Conservation (phyloP, 1,284 basidiomycete genomes). For the Ustilago curta region DNA sequence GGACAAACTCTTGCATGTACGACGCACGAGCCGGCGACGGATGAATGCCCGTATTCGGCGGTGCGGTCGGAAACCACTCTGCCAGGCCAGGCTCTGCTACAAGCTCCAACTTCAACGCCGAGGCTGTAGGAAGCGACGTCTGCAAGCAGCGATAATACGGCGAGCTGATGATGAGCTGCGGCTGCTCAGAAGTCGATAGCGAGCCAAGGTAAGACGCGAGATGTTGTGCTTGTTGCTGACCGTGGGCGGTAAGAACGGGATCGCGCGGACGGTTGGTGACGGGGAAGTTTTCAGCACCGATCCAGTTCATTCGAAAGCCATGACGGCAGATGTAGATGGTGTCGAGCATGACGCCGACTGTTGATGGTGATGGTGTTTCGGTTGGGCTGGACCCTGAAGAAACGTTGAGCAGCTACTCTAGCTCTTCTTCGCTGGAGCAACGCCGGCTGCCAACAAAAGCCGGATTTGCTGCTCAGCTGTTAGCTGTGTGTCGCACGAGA, state of each 20-base stretch:
- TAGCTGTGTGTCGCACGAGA: conserved; percentile 5
- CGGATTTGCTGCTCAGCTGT: background rate
- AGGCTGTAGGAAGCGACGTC: conserved; percentile 77
- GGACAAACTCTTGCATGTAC: conserved; percentile 80
- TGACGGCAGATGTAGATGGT: conserved; percentile 84
- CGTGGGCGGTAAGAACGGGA: conserved; percentile 81
- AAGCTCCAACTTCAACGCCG: conserved; percentile 77
- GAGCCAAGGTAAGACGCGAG: conserved; percentile 77
- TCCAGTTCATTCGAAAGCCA: conserved; percentile 74
- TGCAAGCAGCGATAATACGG: conserved; percentile 83
- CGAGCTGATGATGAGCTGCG: conserved; percentile 76
- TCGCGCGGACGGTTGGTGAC: conserved; percentile 80
- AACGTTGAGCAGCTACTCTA: background rate
- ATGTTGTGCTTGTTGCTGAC: conserved; percentile 81
- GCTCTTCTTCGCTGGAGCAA: background rate
- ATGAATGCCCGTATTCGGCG: conserved; percentile 72
- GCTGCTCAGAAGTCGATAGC: conserved; percentile 77
- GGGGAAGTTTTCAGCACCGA: conserved; percentile 73
- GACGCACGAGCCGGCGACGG: conserved; percentile 45
- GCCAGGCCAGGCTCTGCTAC: conserved; percentile 81
- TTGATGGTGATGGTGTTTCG: background rate
- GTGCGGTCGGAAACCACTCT: conserved; percentile 85
- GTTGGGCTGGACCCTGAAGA: conserved; percentile 11
- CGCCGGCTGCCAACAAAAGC: background rate
- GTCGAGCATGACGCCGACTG: conserved; percentile 72